phyloP scores from a whole-genome alignment of 2,329 filamentous ascomycete genomes.

The Bipolaris oryzae region DNA sequence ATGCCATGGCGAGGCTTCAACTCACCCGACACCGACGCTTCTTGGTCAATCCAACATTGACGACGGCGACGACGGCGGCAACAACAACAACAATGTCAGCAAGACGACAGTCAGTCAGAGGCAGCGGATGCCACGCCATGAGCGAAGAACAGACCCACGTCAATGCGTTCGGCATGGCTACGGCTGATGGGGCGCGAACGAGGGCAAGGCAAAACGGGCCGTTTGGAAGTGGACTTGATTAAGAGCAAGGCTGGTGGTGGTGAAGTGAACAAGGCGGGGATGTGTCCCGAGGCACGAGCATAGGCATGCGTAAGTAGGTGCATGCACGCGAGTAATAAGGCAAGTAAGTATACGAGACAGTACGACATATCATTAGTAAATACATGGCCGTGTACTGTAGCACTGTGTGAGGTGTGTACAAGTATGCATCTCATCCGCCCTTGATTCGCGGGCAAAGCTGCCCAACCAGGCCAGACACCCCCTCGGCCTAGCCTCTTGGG shows the following conservation, averaged over 20 bases:
- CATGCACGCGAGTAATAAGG: neutral
- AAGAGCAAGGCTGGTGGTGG: no score
- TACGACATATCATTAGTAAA: no score
- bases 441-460: constrained; percentile 1
- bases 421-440: neutral
- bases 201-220: neutral
- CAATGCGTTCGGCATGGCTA: neutral
- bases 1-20: constrained; percentile 22
- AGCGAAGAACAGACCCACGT: neutral
- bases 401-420: no score
- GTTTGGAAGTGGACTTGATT: neutral
- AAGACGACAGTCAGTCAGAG: neutral
- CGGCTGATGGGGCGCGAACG: neutral
- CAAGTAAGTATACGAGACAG: no score
- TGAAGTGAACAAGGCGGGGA: neutral
- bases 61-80: neutral
- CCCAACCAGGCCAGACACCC: neutral
- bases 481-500: constrained; percentile 14
- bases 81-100: neutral
- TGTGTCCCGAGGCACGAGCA: neutral
- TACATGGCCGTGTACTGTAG: neutral
- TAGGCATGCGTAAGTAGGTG: neutral
- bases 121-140: neutral
- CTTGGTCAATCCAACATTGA: neutral
- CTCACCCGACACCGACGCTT: neutral